Evolutionary conservation across 257 asterid species (phyloP), one percentile per base, ranked within the genome.

Genomic region (Petrea volubilis): DNA sequence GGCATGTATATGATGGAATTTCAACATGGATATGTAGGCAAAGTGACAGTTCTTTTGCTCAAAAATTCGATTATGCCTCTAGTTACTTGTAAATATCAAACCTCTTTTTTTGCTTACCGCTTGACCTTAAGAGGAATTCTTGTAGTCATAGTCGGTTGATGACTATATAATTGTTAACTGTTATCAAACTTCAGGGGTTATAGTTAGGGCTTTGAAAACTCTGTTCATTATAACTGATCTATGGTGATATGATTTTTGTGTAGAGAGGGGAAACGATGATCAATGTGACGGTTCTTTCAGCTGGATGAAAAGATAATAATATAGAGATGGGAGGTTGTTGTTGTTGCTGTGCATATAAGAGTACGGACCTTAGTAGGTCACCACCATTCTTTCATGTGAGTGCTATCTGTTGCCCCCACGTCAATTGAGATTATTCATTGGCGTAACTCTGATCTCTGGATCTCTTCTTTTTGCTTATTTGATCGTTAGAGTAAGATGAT

Each of bases 321-420:
- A 12, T 64, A 67, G 81, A 77, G 77, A 88, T 90, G 96, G 97
- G 97, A 69, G 92, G 86, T 81, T 88, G 93, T 68, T 87, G 93
- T 64, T 88, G 93, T 64, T 90, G 95, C 81, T 88, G 90, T 79
- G 88, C 92, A 21, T 75, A 86, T 57, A 81, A 68, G 60, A 49
- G 60, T 56, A 76, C 60, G 60, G 88, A 83, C 60, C 72, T 60
- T 70, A 77, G 72, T 65, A 73, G 82, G 61, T 72, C 91, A 7
- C 77, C 86, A 11, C 80, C 88, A n/a, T 79, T 77, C 60, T 78
- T 81, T 79, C 91, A 74, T 52, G 97, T 90, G 77, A 84, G 97
- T 83, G 50, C 25, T 43, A 24, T 77, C 57, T 70, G 56, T 43
- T 58, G 15, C 51, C 60, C n/a, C 31, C 71, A 14, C 24, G 36